Evolutionary conservation across 2,329 filamentous ascomycete genomes (phyloP).

Genomic region (Trichoderma afroharzianum): DNA sequence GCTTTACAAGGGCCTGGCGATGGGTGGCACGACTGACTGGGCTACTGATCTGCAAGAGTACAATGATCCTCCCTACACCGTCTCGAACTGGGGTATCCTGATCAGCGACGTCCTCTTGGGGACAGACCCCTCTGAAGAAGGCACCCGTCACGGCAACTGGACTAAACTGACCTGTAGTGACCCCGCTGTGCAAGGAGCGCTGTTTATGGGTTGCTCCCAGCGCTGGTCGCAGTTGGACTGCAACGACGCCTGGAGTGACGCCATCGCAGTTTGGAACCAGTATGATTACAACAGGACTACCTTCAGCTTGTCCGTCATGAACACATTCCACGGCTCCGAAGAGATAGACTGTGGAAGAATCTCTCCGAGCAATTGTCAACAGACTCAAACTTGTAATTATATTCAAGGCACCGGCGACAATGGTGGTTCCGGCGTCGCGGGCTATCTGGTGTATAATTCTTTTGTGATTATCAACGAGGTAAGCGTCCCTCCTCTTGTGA

Average conservation of each 20-base stretch:
- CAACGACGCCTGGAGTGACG: slow-evolving; percentile 27
- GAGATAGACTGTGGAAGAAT: neutral
- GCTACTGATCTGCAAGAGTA: slow-evolving; percentile 24
- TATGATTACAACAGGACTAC: slow-evolving; percentile 2
- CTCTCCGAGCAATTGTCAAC: neutral
- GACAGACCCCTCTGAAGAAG: slow-evolving; percentile 18
- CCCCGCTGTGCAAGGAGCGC: neutral
- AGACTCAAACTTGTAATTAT: neutral
- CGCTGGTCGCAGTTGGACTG: slow-evolving; percentile 27
- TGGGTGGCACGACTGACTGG: slow-evolving; percentile 25
- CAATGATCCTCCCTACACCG: slow-evolving; percentile 19
- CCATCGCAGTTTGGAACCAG: slow-evolving; percentile 23
- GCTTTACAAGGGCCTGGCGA: slow-evolving; percentile 19
- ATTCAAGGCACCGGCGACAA: neutral
- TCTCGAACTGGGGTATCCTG: slow-evolving; percentile 20
- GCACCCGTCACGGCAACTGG: slow-evolving; percentile 25
- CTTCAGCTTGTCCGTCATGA: neutral
- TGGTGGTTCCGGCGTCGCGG: slow-evolving; percentile 19
- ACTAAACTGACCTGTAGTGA: slow-evolving; percentile 23
- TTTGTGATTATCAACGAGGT: slow-evolving; percentile 23
- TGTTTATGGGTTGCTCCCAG: slow-evolving; percentile 8
- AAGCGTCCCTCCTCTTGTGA: neutral
- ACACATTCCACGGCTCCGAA: neutral
- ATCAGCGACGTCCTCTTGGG: slow-evolving; percentile 19
- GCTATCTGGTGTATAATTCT: slow-evolving; percentile 26